phyloP scores from a whole-genome alignment of 2,329 filamentous ascomycete genomes.

The Cryoendolithus antarcticus region DNA sequence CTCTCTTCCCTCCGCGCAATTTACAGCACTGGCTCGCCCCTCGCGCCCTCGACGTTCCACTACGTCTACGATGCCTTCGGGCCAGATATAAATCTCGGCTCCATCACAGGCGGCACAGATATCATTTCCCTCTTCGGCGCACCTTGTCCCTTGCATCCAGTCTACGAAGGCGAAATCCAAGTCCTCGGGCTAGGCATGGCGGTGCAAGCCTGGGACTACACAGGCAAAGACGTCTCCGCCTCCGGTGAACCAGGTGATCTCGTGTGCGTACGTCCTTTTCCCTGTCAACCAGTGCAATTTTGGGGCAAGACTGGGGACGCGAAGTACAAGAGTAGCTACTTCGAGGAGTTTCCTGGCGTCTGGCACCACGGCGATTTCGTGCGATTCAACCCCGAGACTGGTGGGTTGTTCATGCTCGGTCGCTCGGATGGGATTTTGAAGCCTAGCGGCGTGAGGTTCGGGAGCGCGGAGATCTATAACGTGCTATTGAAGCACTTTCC shows the following conservation, averaged over 20 bases:
- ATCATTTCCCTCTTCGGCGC: conserved; percentile 92
- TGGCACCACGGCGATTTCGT: conserved; percentile 98
- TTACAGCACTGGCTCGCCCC: conserved; percentile 84
- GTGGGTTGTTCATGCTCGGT: conserved; percentile 80
- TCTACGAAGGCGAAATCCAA: conserved; percentile 40
- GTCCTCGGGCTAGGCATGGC: conserved; percentile 39
- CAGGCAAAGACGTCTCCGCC: conserved; percentile 44
- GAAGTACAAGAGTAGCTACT: conserved; percentile 80
- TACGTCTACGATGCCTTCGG: conserved; percentile 84
- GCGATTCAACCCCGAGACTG: conserved; percentile 54
- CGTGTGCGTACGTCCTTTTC: conserved; percentile 76
- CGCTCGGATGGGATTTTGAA: conserved; percentile 89
- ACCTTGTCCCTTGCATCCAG: conserved; percentile 47
- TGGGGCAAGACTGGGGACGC: conserved; percentile 59
- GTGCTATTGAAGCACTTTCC: conserved; percentile 76
- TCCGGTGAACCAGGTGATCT: conserved; percentile 70
- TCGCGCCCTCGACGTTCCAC: conserved; percentile 83
- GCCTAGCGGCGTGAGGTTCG: conserved; percentile 81
- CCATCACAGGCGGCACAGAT: conserved; percentile 91
- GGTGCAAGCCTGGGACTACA: conserved; percentile 37
- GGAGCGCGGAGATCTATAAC: conserved; percentile 92
- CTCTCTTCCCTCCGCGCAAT: conserved; percentile 58
- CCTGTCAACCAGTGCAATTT: conserved; percentile 82
- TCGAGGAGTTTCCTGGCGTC: conserved; percentile 63
- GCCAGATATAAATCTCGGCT: conserved; percentile 67